phyloP scores from a whole-genome alignment of 202 grass and related monocot species.

The Dendrocalamus latiflorus region DNA sequence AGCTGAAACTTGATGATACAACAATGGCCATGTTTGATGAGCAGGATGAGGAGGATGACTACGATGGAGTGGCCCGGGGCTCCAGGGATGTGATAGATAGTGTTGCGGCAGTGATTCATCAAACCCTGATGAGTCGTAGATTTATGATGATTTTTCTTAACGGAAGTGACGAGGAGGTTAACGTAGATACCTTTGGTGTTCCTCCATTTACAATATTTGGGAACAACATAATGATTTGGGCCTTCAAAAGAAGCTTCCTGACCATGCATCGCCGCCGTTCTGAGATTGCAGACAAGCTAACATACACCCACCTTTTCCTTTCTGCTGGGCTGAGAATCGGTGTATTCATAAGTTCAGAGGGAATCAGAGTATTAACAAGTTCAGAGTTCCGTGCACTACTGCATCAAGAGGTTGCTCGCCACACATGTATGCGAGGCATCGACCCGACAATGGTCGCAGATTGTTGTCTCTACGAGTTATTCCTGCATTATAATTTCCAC shows the following conservation, averaged over 20 bases:
- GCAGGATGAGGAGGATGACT: neutral
- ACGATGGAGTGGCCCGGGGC: neutral
- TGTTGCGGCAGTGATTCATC: neutral
- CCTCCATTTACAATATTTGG: neutral
- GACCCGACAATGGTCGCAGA: too few relatives aligned
- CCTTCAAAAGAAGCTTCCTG: neutral
- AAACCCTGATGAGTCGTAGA: neutral
- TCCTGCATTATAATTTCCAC: neutral
- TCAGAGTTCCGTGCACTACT: too few relatives aligned
- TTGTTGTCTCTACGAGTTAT: neutral
- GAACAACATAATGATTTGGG: neutral
- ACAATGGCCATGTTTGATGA: neutral
- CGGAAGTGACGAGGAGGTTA: neutral
- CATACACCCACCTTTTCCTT: too few relatives aligned
- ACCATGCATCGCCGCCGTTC: neutral
- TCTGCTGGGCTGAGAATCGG: rapidly evolving
- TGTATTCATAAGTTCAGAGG: too few relatives aligned
- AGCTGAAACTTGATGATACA: neutral
- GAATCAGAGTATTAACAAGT: too few relatives aligned
- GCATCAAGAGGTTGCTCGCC: too few relatives aligned
- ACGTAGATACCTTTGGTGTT: neutral
- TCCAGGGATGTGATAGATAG: neutral
- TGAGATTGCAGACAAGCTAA: neutral
- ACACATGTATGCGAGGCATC: too few relatives aligned
- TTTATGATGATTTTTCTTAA: neutral